Base-by-base conservation (phyloP, 2,329 filamentous ascomycete species). In the Beauveria australis region DNA sequence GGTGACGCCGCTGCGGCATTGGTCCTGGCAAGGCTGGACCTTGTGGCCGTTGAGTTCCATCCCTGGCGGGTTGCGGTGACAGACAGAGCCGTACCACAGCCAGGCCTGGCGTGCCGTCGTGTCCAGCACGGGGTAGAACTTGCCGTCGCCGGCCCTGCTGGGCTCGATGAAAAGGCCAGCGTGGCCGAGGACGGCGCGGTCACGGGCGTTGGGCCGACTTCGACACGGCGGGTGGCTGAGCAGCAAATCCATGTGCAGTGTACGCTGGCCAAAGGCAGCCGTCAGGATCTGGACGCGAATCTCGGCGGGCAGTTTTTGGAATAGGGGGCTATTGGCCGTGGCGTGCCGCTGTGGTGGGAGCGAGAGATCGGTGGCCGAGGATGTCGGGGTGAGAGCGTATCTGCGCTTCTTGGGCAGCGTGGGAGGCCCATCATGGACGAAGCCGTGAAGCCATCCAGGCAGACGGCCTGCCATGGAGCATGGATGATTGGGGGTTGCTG, bases 281-380 rank as follows among this genome's bases (percentile, higher is more conserved):
- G 61, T 47, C 16, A 69, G 57, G 52, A 74, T 68, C 63, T 68
- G 68, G 53, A 66, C 69, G 19, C 73, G 68, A 7, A 75, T 67
- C 63, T 75, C 72, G 9, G 68, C 62, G 9, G 73, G 72, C 1
- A 75, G 64, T 30, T 65, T 66, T 52, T 66, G 67, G 59, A 74
- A 70, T 61, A 75, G 71, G 1, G 63, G 52, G 62, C 69, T 69
- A 33, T 53, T 22, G 16, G 43, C 40, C 8, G 53, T 58, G 41
- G 28, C 60, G 44, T 53, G 28, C 8, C n/a, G 28, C 9, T 43
- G 19, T 16, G 41, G 30, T 14, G 19, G 58, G 26, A 14, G 14
- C 14, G 48, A 47, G 14, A 60, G 49, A 43, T 53, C 37, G n/a
- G 49, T 22, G 16, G 22, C 1, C 3, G 58, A 60, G 9, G 58